phyloP scores from a whole-genome alignment of 31 red algal species.

The Odonthalia washingtoniensis region DNA sequence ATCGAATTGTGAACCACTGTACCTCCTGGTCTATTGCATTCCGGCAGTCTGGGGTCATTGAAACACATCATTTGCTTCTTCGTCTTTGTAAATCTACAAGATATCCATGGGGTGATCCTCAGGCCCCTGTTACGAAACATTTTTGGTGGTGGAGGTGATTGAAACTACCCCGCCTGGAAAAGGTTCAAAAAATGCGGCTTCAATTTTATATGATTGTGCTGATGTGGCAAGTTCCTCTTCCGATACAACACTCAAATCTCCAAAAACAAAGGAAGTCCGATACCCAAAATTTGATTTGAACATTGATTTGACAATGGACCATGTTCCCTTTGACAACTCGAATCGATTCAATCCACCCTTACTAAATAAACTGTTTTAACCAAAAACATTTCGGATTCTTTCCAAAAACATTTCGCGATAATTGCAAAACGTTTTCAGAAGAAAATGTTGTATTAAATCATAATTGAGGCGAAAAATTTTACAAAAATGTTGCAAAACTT shows the following conservation, averaged over 20 bases:
- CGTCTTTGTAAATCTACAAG: constrained; percentile 85
- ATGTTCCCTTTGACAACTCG: constrained; percentile 54
- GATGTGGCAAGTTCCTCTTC: neutral
- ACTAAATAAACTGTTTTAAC: no score
- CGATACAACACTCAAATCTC: neutral
- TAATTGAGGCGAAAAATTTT: no score
- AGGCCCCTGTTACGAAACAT: constrained; percentile 72
- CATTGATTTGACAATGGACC: constrained; percentile 82
- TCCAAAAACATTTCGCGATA: no score
- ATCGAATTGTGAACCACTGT: constrained; percentile 93
- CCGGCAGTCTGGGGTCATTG: constrained; percentile 86
- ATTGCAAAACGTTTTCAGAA: no score
- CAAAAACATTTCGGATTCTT: no score
- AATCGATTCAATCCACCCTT: constrained; percentile 75
- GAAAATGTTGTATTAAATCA: no score
- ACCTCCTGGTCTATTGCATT: constrained; percentile 86
- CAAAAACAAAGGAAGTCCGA: constrained; percentile 43
- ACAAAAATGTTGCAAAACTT: no score
- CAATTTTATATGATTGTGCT: neutral
- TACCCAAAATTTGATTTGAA: constrained; percentile 87
- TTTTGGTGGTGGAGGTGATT: constrained; percentile 90
- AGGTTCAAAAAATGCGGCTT: neutral
- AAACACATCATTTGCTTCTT: constrained; percentile 91
- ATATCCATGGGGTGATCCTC: constrained; percentile 99
- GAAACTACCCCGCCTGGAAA: constrained; percentile 20